Evolutionary conservation across 169 alveolate genomes (phyloP).

Genomic region (Plasmodium yoelii): DNA sequence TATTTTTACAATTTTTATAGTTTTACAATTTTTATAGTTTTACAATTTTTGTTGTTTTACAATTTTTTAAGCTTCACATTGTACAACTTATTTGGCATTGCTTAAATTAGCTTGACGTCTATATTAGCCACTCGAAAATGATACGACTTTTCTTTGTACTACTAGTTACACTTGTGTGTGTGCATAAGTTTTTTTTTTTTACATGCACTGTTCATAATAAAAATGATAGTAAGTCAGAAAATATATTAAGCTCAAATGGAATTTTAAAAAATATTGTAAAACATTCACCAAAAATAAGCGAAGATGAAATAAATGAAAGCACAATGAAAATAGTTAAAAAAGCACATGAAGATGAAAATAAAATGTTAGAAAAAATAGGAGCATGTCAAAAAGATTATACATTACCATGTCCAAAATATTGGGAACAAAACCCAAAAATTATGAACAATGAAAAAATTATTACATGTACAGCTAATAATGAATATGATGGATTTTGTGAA

Average conservation of each 20-base stretch:
- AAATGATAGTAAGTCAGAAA: conserved; percentile 17
- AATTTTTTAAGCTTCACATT: neutral
- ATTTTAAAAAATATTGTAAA: conserved; percentile 61
- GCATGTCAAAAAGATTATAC: conserved; percentile 74
- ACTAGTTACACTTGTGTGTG: neutral
- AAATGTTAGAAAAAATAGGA: conserved; percentile 19
- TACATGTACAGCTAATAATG: conserved; percentile 46
- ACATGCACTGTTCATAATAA: conserved; percentile 17
- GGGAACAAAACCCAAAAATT: conserved; percentile 25
- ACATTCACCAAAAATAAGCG: conserved; percentile 70
- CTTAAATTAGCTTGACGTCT: no score
- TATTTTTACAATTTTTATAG: no score
- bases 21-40: no score
- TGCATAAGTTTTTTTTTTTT: neutral
- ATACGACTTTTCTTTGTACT: neutral
- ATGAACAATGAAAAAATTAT: conserved; percentile 21
- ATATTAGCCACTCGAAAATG: neutral
- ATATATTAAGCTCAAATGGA: conserved; percentile 41
- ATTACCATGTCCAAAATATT: conserved; percentile 74
- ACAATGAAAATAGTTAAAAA: conserved; percentile 50
- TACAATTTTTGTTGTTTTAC: no score
- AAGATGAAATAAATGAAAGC: conserved; percentile 45
- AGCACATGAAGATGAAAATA: conserved; percentile 73
- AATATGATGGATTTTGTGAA: conserved; percentile 69
- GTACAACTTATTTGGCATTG: neutral